Percentiles rank a stretch among this genome's conserved stretches.
phyloP scores from a whole-genome alignment of 768 basidiomycete species.

The Mycena chlorophos region DNA sequence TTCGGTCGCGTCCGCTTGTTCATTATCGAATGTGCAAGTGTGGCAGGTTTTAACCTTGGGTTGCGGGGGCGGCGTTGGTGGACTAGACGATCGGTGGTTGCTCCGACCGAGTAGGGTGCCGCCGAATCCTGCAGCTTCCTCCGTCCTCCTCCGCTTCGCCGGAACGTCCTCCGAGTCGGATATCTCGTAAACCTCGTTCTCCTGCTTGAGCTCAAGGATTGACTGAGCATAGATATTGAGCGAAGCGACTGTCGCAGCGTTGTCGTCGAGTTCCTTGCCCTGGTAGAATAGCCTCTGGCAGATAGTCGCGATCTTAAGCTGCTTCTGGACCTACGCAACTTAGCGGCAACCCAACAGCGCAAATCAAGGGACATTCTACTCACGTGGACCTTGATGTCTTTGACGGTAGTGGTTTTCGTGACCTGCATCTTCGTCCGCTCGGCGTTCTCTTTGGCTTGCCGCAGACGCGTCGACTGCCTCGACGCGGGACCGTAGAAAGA shows the following conservation, averaged over 20 bases:
- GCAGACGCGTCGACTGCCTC: slow-evolving; percentile 73
- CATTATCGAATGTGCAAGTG: slow-evolving; percentile 60
- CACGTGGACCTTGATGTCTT: slow-evolving; percentile 77
- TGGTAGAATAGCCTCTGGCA: slow-evolving; percentile 70
- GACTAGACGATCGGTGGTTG: slow-evolving; percentile 13
- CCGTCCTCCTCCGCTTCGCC: slow-evolving; percentile 40
- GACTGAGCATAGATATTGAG: slow-evolving; percentile 57
- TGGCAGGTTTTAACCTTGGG: slow-evolving; percentile 45
- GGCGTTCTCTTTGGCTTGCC: slow-evolving; percentile 52
- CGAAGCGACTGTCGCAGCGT: slow-evolving; percentile 54
- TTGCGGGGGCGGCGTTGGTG: slow-evolving; percentile 18
- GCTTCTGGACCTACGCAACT: slow-evolving; percentile 55
- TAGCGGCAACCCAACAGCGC: neutral
- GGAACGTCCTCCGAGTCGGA: slow-evolving; percentile 50
- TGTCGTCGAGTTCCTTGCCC: slow-evolving; percentile 65
- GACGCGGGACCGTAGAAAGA: slow-evolving; percentile 31
- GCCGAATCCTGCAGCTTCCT: slow-evolving; percentile 69
- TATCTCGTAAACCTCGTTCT: slow-evolving; percentile 59
- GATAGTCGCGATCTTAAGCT: slow-evolving; percentile 69
- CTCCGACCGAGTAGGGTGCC: slow-evolving; percentile 64
- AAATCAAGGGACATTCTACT: slow-evolving; percentile 22
- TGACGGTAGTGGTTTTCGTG: slow-evolving; percentile 66
- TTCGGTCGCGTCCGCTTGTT: slow-evolving; percentile 34
- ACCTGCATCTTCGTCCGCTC: slow-evolving; percentile 56
- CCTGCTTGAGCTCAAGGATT: slow-evolving; percentile 64